Evolutionary conservation across 106 monocot species (phyloP).

Genomic region (Apostasia shenzhenica): DNA sequence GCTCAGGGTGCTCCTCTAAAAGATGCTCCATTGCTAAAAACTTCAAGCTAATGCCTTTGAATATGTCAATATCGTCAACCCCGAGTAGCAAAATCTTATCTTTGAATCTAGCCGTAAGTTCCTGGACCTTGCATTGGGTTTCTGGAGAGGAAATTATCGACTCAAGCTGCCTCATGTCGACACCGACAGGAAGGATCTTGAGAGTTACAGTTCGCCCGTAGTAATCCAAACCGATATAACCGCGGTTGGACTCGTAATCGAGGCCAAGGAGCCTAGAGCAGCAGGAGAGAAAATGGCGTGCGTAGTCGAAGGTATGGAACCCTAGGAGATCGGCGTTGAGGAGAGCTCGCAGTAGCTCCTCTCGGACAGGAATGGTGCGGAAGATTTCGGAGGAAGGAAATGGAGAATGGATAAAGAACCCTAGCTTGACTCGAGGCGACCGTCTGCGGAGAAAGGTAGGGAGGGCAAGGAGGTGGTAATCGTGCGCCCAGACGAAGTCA

Average conservation of each 20-base stretch:
- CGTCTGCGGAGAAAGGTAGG: conserved; percentile 52
- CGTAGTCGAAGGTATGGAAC: conserved; percentile 63
- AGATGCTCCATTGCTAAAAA: conserved; percentile 52
- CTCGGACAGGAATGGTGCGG: conserved; percentile 35
- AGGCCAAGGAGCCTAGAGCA: conserved; percentile 51
- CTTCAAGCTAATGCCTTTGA: conserved; percentile 58
- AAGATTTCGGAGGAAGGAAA: conserved; percentile 60
- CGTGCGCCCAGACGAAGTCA: conserved; percentile 57
- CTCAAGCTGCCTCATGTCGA: conserved; percentile 45
- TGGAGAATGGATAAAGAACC: conserved; percentile 54
- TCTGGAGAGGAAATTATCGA: conserved; percentile 29
- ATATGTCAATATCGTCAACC: conserved; percentile 56
- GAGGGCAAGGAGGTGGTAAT: conserved; percentile 51
- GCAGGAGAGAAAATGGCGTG: conserved; percentile 54
- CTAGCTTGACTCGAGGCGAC: conserved; percentile 44
- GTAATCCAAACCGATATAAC: conserved; percentile 56
- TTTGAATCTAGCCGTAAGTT: conserved; percentile 27
- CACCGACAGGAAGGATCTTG: conserved; percentile 58
- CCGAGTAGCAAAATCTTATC: conserved; percentile 36
- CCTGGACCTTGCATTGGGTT: conserved; percentile 23
- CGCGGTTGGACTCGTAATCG: conserved; percentile 37
- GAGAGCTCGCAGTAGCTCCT: conserved; percentile 37
- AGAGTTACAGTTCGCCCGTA: conserved; percentile 45
- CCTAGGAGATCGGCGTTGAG: conserved; percentile 49
- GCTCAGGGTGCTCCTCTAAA: conserved; percentile 30